Evolutionary conservation across 208 protist genomes (phyloP), one percentile per base, ranked within the genome.

Genomic region (Trypanosoma boissoni): DNA sequence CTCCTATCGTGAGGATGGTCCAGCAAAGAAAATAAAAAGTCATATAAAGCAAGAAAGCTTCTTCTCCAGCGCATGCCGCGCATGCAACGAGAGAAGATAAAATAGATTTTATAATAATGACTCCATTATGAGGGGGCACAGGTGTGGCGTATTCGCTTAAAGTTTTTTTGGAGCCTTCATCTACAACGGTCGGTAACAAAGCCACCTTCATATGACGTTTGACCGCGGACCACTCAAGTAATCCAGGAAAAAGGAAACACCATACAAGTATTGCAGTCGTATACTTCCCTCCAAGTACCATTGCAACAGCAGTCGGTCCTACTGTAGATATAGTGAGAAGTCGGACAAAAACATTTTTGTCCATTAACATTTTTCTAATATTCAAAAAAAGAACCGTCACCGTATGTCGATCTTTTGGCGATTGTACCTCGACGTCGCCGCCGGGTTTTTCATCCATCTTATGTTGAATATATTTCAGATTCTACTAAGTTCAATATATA

Each of bases 141-240:
- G 86, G 86, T 49, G 78, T 44, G 12, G 75, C 53, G 62, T 84
- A 91, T 62, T 91, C 80, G 41, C 66, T 64, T 55, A 64, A 68
- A 43, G 41, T 36, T 39, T 21, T 5, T 32, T 0, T 29, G 3
- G 10, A 27, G 12, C 51, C 10, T 16, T 44, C 23, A 27, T 1
- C 37, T 4, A 61, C 58, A 29, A 48, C 46, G 7, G 51, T 56
- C 37, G 76, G 62, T 7, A 91, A 59, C 49, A 94, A 62, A 0
- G 69, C 59, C 14, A 91, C 82, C 60, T 94, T 94, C n/a, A 94
- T 72, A 63, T 94, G 88, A 2, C 88, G 79, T 71, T 91, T 91
- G 31, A 94, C 27, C 12, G 76, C 77, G 29, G 60, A 72, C 83
- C 85, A 94, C 76, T 94, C 84, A 14, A 92, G 68, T 27, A 73